Conservation (phyloP, 345 rosid genomes). For the Combretum micranthum region DNA sequence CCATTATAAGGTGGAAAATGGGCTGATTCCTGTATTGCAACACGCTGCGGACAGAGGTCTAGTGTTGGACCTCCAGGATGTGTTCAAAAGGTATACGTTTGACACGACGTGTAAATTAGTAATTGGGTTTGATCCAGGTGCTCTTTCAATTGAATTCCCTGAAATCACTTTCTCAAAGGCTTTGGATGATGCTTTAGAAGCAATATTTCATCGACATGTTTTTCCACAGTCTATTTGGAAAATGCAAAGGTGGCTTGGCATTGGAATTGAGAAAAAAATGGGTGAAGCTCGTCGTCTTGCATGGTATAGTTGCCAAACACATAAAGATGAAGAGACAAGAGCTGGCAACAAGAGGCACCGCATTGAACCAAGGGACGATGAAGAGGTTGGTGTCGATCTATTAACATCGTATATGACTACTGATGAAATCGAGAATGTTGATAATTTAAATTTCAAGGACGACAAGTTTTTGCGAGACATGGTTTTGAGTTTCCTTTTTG, state of each 20-base stretch:
- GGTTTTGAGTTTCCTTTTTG: conserved; percentile 39
- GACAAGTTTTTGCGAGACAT: conserved; percentile 47
- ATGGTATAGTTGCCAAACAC: conserved; percentile 13
- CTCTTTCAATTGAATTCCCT: conserved; percentile 29
- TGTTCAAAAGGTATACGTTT: conserved; percentile 41
- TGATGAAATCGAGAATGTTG: conserved; percentile 7
- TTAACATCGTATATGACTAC: conserved; percentile 30
- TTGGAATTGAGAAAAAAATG: conserved; percentile 37
- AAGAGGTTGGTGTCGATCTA: conserved; percentile 21
- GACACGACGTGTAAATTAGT: conserved; percentile 31
- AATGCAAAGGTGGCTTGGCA: conserved; percentile 35
- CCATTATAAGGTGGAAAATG: conserved; percentile 28
- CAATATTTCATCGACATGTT: conserved; percentile 34
- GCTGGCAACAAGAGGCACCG: background rate
- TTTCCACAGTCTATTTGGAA: conserved; percentile 32
- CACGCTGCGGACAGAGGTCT: conserved; percentile 19
- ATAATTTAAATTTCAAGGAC: conserved; percentile 8
- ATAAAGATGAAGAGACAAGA: conserved; percentile 28
- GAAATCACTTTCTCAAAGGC: conserved; percentile 29
- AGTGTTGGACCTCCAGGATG: conserved; percentile 34
- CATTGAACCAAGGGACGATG: too few relatives aligned
- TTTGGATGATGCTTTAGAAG: conserved; percentile 44
- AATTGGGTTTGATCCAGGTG: conserved; percentile 36
- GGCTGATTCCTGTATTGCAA: conserved; percentile 40
- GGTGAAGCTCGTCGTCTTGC: conserved; percentile 21